Conservation (phyloP, 225 moss, liverwort and hornwort genomes). For the Rhytidiadelphus loreus region DNA sequence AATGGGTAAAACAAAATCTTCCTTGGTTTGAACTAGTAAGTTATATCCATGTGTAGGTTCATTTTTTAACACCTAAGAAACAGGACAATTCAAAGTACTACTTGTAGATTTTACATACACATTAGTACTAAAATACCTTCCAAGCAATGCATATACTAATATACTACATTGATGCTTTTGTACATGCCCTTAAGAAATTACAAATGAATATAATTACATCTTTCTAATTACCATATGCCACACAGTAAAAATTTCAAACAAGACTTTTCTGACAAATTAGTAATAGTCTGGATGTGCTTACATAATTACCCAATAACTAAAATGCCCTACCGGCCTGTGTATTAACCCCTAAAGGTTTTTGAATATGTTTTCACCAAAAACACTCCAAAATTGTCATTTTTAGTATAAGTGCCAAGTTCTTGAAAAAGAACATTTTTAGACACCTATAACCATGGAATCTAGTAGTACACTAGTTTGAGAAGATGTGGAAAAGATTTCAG, state of each 20-base stretch:
- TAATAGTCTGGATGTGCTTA: background rate
- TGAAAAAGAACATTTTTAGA: too few species aligned
- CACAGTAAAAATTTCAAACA: background rate
- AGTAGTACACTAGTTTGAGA: too few species aligned
- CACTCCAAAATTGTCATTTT: too few species aligned
- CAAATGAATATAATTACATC: background rate
- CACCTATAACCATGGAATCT: too few species aligned
- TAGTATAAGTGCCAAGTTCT: too few species aligned
- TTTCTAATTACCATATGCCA: background rate
- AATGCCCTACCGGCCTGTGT: too few species aligned
- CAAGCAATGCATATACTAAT: fast-evolving
- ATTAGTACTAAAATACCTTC: background rate
- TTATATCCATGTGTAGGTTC: background rate
- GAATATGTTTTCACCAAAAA: too few species aligned
- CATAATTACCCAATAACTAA: background rate
- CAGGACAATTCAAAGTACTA: background rate
- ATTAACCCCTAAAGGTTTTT: too few species aligned
- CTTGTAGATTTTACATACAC: background rate
- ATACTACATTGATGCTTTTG: background rate
- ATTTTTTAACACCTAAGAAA: background rate
- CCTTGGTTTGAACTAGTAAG: background rate
- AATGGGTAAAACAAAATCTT: background rate
- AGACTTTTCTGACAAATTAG: background rate
- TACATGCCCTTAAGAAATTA: background rate
- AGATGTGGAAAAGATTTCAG: too few species aligned